Evolutionary conservation across 2,329 filamentous ascomycete species (phyloP), one percentile per base, ranked within the genome.

Genomic region (Fusarium subglutinans): DNA sequence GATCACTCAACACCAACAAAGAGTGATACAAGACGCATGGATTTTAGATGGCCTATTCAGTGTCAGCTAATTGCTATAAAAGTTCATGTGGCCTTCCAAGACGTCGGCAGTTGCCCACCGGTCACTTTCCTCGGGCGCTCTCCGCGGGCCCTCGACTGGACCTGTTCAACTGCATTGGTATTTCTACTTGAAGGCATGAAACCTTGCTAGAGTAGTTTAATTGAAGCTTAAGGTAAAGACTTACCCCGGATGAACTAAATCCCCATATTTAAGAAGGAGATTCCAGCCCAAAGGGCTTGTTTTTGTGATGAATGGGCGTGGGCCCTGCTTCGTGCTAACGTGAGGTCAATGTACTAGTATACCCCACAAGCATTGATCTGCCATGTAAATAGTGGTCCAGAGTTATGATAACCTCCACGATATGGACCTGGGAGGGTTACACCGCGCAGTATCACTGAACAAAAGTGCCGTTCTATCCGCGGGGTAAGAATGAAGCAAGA

Each of bases 1-100:
- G 22, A 12, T 3, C 10, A 50, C 28, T n/a, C 22, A 33, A 13
- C 15, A 33, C 22, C 20, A 50, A 33, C 15, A 50, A 17, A n/a
- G 4, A 12, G 9, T 6, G 28, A 50, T 47, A 2, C 14, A 18
- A 3, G 2, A 18, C 17, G 17, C 8, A 43, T n/a, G 1, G 5
- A 43, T n/a, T 11, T 3, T 17, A 43, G 2, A 12, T 6, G 14
- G 6, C 6, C 8, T 8, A 17, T 24, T 43, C 13, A 17, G 8
- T 12, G 5, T 17, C 5, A 8, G 14, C 3, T 0, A 6, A n/a
- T 22, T 50, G 3, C 47, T 8, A 14, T 7, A n/a, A 7, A 6
- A 11, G 6, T 5, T 11, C 17, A 26, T 38, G 50, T n/a, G 20
- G 10, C 14, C 38, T 26, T 26, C 24, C 6, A 8, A 7, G 10